Base-by-base conservation (phyloP, 805 yeast genomes). In the Naumovozyma castellii region DNA sequence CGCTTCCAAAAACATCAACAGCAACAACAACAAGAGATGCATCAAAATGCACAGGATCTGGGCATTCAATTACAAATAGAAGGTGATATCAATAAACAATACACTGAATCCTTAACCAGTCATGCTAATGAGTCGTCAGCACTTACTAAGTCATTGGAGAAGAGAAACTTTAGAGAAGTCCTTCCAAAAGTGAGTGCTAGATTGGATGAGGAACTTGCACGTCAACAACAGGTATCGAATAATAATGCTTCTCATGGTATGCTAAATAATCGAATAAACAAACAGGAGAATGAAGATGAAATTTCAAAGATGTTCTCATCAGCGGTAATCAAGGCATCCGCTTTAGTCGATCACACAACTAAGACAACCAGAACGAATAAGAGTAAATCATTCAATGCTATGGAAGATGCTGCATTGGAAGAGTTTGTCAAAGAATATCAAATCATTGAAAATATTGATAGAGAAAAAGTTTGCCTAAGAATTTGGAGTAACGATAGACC, bases 401-500 rank as follows among this genome's bases (percentile, higher is more conserved):
- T 46, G 18, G 80, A 75, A 34, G 96, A 86, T 56, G 67, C 60
- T 14, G 79, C 83, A 0, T 73, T 86, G 41, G 85, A 83, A 43
- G 68, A 69, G 36, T 84, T 82, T 51, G 73, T 85, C 45, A 57
- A 62, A 10, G 78, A 77, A 10, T 86, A 81, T 54, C 74, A 82
- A 49, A 66, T 62, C 33, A 68, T 78, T 46, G 67, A 79, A 51
- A 68, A 69, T 20, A 62, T 83, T 59, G 68, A 78, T 5, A 64
- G 82, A 35, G 70, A 73, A 32, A 80, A 78, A 39, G 70, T 86
- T 5, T 80, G 94, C 57, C 75, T 75, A 45, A 66, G 95, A 25
- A 82, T 86, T n/a, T 86, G 96, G 96, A 65, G 85, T 3, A 74
- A 76, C 48, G 86, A 79, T 45, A 20, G 31, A n/a, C 76, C 73